Evolutionary conservation across 2,329 filamentous ascomycete species (phyloP).

Genomic region (Penicillium sp.): DNA sequence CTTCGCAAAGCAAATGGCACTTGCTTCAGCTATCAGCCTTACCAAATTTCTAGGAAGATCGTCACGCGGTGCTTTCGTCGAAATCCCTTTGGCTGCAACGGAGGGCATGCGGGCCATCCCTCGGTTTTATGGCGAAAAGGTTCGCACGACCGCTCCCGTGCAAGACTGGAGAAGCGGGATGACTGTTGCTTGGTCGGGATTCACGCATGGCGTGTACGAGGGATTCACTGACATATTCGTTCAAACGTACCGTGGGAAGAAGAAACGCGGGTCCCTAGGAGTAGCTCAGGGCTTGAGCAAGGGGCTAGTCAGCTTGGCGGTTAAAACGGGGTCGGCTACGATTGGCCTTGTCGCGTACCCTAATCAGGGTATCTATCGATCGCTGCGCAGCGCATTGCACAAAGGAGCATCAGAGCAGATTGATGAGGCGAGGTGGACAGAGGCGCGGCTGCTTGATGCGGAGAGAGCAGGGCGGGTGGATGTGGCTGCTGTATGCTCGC

Average conservation of each 20-base stretch:
- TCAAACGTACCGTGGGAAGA: conserved; percentile 32
- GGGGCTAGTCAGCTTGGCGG: conserved; percentile 27
- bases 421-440: background rate
- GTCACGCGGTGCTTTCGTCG: conserved; percentile 34
- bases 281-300: conserved; percentile 32
- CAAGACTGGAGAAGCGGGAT: conserved; percentile 37
- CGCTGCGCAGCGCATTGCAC: background rate
- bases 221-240: conserved; percentile 36
- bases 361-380: conserved; percentile 1
- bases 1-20: conserved; percentile 11
- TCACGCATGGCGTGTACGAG: conserved; percentile 33
- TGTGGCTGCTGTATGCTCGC: background rate
- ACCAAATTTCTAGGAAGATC: conserved; percentile 23
- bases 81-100: conserved; percentile 39
- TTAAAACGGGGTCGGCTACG: background rate
- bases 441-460: background rate
- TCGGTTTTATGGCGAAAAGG: conserved; percentile 39
- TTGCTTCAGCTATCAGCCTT: conserved; percentile 12
- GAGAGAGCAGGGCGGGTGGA: background rate
- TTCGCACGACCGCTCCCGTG: conserved; percentile 33
- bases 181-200: conserved; percentile 34
- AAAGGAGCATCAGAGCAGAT: background rate
- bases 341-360: background rate
- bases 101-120: conserved; percentile 41
- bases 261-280: conserved; percentile 28